phyloP scores from a whole-genome alignment of 2,329 filamentous ascomycete species.

The Ceratocystis harringtonii region DNA sequence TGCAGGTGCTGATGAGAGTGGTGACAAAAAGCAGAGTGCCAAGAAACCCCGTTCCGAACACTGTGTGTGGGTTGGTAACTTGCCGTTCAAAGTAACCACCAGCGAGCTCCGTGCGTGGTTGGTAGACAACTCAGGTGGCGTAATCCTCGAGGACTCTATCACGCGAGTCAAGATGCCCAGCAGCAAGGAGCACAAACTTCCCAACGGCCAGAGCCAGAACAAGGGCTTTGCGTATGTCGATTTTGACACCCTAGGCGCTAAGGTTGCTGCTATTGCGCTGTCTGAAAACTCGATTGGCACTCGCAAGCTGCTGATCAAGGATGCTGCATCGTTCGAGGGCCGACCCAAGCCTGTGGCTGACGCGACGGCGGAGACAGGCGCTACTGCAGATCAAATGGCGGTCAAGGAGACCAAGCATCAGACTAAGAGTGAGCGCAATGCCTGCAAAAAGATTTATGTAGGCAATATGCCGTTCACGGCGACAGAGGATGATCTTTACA shows the following conservation, averaged over 20 bases:
- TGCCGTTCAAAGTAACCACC: slow-evolving; percentile 68
- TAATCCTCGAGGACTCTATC: slow-evolving; percentile 54
- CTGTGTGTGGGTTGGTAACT: slow-evolving; percentile 91
- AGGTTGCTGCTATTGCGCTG: slow-evolving; percentile 64
- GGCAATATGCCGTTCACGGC: slow-evolving; percentile 76
- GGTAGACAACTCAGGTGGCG: slow-evolving; percentile 51
- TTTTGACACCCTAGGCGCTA: slow-evolving; percentile 54
- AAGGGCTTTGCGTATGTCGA: slow-evolving; percentile 96
- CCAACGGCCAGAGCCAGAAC: slow-evolving; percentile 36
- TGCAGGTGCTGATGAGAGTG: slow-evolving; percentile 1
- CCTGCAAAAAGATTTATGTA: slow-evolving; percentile 75
- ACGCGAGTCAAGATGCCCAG: slow-evolving; percentile 68
- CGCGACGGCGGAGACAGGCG: slow-evolving; percentile 22
- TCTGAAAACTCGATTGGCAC: slow-evolving; percentile 70
- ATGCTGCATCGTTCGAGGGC: slow-evolving; percentile 80
- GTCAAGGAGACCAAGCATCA: slow-evolving; percentile 23
- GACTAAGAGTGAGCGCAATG: slow-evolving; percentile 34
- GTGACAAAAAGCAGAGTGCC: slow-evolving; percentile 27
- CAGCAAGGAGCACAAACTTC: slow-evolving; percentile 18
- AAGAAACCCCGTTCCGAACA: slow-evolving; percentile 54
- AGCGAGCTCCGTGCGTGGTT: slow-evolving; percentile 66
- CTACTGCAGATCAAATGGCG: slow-evolving; percentile 19
- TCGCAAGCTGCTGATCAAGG: slow-evolving; percentile 81
- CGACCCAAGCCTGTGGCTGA: slow-evolving; percentile 37
- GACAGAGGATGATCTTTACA: slow-evolving; percentile 62